A percentile compares a stretch with the other conserved stretches of the same genome.
Conservation (phyloP, 192 early-diverging fungal species). For the Linnemannia hyalina region DNA sequence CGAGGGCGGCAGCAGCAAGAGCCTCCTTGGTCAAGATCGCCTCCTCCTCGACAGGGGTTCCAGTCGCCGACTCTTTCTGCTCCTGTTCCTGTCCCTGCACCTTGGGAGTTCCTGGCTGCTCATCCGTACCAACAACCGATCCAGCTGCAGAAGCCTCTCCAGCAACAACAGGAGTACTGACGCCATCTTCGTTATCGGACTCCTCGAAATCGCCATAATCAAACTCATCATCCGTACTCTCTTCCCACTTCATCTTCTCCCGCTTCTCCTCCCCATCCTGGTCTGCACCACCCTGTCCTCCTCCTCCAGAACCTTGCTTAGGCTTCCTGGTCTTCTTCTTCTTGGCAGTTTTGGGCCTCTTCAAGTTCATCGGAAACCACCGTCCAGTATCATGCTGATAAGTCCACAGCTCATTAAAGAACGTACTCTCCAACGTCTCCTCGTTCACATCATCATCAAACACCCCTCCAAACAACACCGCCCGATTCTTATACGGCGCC, state of each 20-base stretch:
- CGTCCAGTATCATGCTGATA: conserved; percentile 70
- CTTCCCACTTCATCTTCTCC: conserved; percentile 56
- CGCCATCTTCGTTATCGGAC: conserved; percentile 51
- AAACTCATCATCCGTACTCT: conserved; percentile 55
- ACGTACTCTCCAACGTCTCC: conserved; percentile 70
- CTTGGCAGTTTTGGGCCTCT: conserved; percentile 57
- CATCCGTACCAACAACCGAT: conserved; percentile 1
- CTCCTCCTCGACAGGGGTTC: conserved; percentile 5
- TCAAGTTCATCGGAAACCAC: conserved; percentile 72
- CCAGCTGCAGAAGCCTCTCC: background rate
- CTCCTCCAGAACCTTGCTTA: conserved; percentile 25
- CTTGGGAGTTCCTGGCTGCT: background rate
- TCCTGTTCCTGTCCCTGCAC: background rate
- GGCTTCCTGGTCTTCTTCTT: conserved; percentile 58
- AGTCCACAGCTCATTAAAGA: conserved; percentile 71
- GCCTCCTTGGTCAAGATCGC: conserved; percentile 33
- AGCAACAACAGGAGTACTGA: background rate
- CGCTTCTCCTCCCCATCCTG: conserved; percentile 42
- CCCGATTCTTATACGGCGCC: conserved; percentile 69
- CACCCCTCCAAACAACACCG: conserved; percentile 74
- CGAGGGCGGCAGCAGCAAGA: conserved; percentile 46
- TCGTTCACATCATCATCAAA: conserved; percentile 74
- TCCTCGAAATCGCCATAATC: conserved; percentile 57
- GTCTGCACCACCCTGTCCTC: background rate
- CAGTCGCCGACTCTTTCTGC: background rate